phyloP scores from a whole-genome alignment of 73 alveolate genomes.

The Paramecium biaurelia region DNA sequence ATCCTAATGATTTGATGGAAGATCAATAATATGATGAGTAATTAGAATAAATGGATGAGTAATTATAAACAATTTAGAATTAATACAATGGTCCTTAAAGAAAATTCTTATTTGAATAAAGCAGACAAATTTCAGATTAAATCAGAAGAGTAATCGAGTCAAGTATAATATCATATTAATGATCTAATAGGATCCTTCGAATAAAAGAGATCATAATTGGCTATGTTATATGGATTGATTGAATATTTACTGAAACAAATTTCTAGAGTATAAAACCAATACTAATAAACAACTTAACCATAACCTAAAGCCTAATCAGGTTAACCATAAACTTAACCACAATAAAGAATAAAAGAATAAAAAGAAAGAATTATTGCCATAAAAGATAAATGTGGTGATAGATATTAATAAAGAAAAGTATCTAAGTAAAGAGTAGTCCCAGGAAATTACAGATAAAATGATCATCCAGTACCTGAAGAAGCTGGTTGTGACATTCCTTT shows the following conservation, averaged over 20 bases:
- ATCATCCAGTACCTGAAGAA: slow-evolving; percentile 45
- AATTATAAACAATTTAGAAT: neutral
- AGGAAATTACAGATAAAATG: slow-evolving; percentile 22
- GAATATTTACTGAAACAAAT: neutral
- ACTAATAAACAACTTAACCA: neutral
- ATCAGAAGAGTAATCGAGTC: neutral
- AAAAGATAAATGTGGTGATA: slow-evolving; percentile 24
- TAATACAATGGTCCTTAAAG: neutral
- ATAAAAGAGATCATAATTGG: slow-evolving; percentile 20
- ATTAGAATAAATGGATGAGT: neutral
- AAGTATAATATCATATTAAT: neutral
- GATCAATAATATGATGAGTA: neutral
- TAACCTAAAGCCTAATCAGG: neutral
- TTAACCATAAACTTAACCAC: neutral
- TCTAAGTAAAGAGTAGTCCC: slow-evolving; percentile 5
- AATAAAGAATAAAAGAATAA: neutral
- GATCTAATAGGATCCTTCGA: neutral
- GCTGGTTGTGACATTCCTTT: neutral
- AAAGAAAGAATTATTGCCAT: neutral
- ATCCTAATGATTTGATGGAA: slow-evolving; percentile 1
- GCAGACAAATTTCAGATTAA: neutral
- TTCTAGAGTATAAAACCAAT: neutral
- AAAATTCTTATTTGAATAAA: slow-evolving; percentile 12
- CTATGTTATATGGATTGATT: slow-evolving; percentile 35
- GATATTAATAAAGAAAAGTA: neutral